A percentile compares a stretch with the other conserved stretches of the same genome.
phyloP scores from a whole-genome alignment of 208 protist genomes.

The Kentomonas sorsogonicus region DNA sequence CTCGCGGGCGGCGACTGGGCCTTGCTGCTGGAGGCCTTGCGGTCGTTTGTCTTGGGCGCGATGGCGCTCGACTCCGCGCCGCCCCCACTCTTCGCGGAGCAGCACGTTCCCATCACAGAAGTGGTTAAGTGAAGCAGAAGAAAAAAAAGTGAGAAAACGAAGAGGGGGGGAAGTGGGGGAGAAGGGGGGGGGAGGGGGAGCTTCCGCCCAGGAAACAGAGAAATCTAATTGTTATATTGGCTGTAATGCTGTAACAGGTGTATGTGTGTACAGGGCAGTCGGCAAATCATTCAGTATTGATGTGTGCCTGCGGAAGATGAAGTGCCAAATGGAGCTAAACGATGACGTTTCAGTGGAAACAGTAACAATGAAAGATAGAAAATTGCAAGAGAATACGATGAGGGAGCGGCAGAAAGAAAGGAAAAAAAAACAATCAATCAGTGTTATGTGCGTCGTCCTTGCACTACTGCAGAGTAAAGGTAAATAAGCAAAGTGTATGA shows the following conservation, averaged over 20 bases:
- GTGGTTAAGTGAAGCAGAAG: slow-evolving; percentile 1
- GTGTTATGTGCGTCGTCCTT: too few species aligned
- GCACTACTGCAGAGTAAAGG: not conserved
- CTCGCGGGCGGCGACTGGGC: too few species aligned
- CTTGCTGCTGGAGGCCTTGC: too few species aligned
- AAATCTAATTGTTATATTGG: not conserved
- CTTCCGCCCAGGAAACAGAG: not conserved
- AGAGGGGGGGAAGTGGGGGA: not conserved
- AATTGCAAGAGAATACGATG: not conserved
- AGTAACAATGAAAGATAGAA: not conserved
- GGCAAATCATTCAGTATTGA: too few species aligned
- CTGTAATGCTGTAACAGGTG: too few species aligned
- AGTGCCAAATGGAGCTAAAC: not conserved
- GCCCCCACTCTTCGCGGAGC: too few species aligned
- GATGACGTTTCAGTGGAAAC: not conserved
- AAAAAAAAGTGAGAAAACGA: not conserved
- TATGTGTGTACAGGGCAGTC: too few species aligned
- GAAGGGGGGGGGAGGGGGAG: too few species aligned
- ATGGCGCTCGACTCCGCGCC: too few species aligned
- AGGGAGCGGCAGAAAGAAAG: not conserved
- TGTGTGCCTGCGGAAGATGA: too few species aligned
- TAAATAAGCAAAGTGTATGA: not conserved
- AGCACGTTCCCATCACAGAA: not conserved
- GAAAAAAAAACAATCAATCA: not conserved
- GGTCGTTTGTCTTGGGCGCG: too few species aligned